Percentiles rank a stretch among this genome's conserved stretches.
phyloP scores from a whole-genome alignment of 306 rosid genomes.

The Dalbergia cochinchinensis region DNA sequence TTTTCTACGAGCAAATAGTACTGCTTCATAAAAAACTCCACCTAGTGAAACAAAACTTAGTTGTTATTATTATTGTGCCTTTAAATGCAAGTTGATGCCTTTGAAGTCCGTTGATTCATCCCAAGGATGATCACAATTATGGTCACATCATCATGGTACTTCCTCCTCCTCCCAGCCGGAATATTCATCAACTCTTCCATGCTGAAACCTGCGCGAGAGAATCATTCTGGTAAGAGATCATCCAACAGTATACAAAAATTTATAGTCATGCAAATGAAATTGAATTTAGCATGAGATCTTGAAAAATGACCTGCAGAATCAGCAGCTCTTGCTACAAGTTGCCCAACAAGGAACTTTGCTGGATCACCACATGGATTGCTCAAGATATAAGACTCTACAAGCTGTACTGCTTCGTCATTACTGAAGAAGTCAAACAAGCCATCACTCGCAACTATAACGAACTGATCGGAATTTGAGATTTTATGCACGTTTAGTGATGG shows the following conservation, averaged over 20 bases:
- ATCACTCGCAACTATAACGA: conserved; percentile 91
- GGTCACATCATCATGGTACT: conserved; percentile 96
- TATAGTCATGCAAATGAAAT: conserved; percentile 18
- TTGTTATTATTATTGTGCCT: no score
- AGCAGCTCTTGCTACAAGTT: conserved; percentile 87
- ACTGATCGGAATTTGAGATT: conserved; percentile 80
- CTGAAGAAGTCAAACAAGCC: conserved; percentile 97
- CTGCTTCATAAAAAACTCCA: no score
- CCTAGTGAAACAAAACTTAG: no score
- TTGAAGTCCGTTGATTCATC: conserved; percentile 85
- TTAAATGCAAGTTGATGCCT: conserved; percentile 69
- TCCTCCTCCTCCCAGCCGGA: conserved; percentile 94
- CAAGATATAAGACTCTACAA: conserved; percentile 77
- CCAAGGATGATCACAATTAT: conserved; percentile 90
- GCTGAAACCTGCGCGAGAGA: conserved; percentile 77
- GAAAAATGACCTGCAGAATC: conserved; percentile 75
- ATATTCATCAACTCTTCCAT: conserved; percentile 89
- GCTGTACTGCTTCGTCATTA: conserved; percentile 84
- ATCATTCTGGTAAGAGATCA: conserved; percentile 7
- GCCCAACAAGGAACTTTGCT: conserved; percentile 87
- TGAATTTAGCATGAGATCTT: conserved; percentile 27
- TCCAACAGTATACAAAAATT: not conserved
- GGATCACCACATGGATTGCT: conserved; percentile 87
- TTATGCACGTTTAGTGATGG: conserved; percentile 85
- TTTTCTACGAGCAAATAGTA: no score